Base-by-base conservation (phyloP, 1,284 basidiomycete genomes). In the Ganoderma boninense region DNA sequence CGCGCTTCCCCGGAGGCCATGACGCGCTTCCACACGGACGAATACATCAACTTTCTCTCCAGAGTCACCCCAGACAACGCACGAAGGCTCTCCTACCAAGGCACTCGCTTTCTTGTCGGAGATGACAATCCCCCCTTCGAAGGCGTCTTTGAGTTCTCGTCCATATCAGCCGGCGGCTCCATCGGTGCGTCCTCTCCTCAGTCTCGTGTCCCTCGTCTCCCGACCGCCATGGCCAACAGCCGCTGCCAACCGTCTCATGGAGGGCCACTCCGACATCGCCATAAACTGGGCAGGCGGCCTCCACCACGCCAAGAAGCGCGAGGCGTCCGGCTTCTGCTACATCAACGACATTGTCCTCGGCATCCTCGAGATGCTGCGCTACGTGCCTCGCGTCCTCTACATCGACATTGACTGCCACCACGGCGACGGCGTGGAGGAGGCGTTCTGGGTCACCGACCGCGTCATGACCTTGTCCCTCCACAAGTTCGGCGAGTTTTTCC, bases 331-430 rank as follows among this genome's bases (percentile, higher is more conserved):
- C 7, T 98, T 99, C 84, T 99, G 97, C 86, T 99, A 98, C 84
- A 92, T 98, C 81, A 99, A 99, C 82, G 97, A 97, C 81, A 98
- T 97, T 79, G 95, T 97, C 0, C 90, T 97, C 56, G 91, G 91
- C 35, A 96, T 97, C 59, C 87, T 98, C 54, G 96, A 98, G 82
- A 89, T 98, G 16, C 85, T 97, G 16, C 89, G 95, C 75, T 90
- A 84, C 63, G 91, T 90, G 78, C 90, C 95, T 0, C 93, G 98
- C 68, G 97, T 99, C 2, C 85, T 99, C 32, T 99, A 99, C 82
- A 95, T 99, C 79, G 97, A 99, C 82, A 97, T 99, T 69, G 97
- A 99, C 82, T 96, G 97, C 68, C 97, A 99, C 80, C 97, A 99
- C 77, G 97, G 97, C 10, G 98, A 99, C 79, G 98, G 97, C 23